phyloP scores from a whole-genome alignment of 305 asterid genomes.

The Fraxinus dipetala region DNA sequence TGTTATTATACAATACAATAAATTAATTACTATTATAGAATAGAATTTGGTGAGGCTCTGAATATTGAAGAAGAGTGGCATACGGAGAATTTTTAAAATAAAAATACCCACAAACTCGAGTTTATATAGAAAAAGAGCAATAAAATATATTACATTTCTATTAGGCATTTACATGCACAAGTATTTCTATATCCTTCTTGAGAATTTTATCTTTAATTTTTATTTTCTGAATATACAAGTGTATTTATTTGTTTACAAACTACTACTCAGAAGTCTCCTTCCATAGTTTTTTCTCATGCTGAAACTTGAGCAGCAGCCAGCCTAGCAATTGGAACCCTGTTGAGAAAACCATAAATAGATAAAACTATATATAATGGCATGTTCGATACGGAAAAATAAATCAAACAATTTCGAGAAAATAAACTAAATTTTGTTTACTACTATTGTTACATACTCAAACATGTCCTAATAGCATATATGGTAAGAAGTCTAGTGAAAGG shows the following conservation, averaged over 20 bases:
- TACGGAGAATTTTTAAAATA: neutral
- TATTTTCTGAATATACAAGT: neutral
- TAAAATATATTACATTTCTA: neutral
- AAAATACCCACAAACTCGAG: neutral
- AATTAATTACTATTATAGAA: too few species aligned
- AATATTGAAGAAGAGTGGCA: neutral
- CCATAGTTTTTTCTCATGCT: slow-evolving; percentile 29
- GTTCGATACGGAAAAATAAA: neutral
- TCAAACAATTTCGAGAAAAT: neutral
- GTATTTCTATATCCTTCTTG: neutral
- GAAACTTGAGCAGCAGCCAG: slow-evolving; percentile 92
- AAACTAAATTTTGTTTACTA: neutral
- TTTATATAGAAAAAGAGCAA: neutral
- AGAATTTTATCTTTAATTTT: neutral
- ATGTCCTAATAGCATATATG: too few species aligned
- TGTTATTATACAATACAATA: too few species aligned
- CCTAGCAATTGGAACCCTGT: slow-evolving; percentile 93
- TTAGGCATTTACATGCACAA: neutral
- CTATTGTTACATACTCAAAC: neutral
- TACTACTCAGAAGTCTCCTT: neutral
- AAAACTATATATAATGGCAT: neutral
- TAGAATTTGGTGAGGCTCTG: neutral
- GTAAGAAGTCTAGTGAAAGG: too few species aligned
- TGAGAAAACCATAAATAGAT: neutral
- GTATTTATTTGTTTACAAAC: neutral